Percentiles rank a stretch among this genome's conserved stretches.
Evolutionary conservation across 441 rosid species (phyloP).

Genomic region (Corymbia calophylla): DNA sequence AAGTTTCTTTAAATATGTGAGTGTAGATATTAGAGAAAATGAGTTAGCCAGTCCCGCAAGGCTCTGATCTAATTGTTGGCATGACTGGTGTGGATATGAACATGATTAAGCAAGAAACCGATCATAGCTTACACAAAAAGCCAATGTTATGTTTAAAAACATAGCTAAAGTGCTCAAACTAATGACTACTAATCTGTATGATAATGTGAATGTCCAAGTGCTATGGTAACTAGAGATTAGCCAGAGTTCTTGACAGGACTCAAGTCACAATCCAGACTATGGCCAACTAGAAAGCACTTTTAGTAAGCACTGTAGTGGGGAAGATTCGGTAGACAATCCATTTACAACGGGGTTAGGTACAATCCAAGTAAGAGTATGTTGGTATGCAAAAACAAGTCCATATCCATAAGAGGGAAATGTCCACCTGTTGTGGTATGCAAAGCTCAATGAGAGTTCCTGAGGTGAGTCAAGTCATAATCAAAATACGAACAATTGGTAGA

Average conservation of each 20-base stretch:
- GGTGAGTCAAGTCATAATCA: too few species aligned
- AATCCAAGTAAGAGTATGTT: too few species aligned
- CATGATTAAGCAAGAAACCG: background rate
- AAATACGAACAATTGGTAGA: too few species aligned
- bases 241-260: too few species aligned
- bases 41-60: background rate
- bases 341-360: too few species aligned
- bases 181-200: background rate
- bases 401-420: too few species aligned
- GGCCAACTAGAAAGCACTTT: too few species aligned
- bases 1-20: background rate
- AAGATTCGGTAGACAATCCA: too few species aligned
- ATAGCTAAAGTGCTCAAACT: background rate
- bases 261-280: background rate
- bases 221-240: background rate
- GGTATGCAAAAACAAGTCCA: too few species aligned
- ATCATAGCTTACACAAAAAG: background rate
- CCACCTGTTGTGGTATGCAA: too few species aligned
- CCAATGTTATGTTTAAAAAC: background rate
- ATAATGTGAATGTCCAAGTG: background rate
- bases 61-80: background rate
- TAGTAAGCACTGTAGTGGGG: too few species aligned
- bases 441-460: too few species aligned
- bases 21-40: background rate
- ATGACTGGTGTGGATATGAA: background rate